These are phyloP conservation scores for Deinandra increscens DNA, from an alignment of 129 eudicot species.

Conservation along the genomic window DNA sequence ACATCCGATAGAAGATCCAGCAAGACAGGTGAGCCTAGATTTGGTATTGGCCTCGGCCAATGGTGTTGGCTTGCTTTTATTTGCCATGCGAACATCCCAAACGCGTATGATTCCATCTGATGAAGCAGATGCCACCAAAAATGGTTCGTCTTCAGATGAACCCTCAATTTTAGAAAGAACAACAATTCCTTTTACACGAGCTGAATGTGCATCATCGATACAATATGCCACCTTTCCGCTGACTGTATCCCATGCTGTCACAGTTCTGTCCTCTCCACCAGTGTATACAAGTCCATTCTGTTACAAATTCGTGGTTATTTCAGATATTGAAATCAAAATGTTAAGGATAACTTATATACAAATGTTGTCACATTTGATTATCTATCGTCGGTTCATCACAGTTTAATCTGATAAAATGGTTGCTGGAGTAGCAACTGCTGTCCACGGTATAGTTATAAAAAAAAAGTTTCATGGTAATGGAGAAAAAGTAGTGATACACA, in stretches of 20 bases:
- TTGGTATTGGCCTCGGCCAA: conserved; percentile 78
- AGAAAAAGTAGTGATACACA: background rate
- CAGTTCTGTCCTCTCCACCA: conserved; percentile 87
- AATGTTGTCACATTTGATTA: background rate
- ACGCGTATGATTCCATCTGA: conserved; percentile 92
- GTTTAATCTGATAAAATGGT: background rate
- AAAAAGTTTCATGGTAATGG: background rate
- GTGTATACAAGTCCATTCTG: conserved; percentile 82
- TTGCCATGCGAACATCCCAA: conserved; percentile 81
- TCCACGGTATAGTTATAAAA: background rate
- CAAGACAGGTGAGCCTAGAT: conserved; percentile 97
- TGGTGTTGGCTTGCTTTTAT: conserved; percentile 57
- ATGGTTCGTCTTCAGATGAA: conserved; percentile 56
- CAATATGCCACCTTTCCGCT: conserved; percentile 76
- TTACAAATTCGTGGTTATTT: conserved; percentile 3
- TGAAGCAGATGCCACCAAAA: conserved; percentile 84
- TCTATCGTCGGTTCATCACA: background rate
- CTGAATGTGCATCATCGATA: conserved; percentile 85
- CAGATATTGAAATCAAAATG: background rate
- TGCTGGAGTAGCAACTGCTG: background rate
- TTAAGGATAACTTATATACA: background rate
- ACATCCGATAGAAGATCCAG: conserved; percentile 88
- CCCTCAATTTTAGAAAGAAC: conserved; percentile 61
- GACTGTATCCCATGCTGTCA: conserved; percentile 87
- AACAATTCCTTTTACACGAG: conserved; percentile 87